phyloP scores from a whole-genome alignment of 2,329 filamentous ascomycete species.

The Colletotrichum ledebouriae region DNA sequence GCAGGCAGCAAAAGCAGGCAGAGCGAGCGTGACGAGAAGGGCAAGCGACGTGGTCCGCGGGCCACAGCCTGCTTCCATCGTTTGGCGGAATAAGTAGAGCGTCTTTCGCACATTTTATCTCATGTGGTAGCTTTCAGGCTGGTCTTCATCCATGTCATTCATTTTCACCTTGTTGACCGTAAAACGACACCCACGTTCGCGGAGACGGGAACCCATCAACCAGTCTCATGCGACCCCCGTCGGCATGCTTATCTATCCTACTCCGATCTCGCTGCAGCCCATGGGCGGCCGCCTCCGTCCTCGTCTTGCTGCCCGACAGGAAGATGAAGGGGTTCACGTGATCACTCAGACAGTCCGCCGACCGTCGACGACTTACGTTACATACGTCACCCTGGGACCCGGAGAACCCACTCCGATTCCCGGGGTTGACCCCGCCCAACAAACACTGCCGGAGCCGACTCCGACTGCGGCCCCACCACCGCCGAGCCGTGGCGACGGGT shows the following conservation, averaged over 20 bases:
- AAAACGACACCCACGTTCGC: no score
- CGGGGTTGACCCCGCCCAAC: constrained; percentile 40
- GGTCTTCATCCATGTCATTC: background rate
- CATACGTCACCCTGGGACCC: constrained; percentile 51
- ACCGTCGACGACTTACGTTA: constrained; percentile 53
- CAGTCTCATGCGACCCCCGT: constrained; percentile 26
- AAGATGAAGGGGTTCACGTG: constrained; percentile 31
- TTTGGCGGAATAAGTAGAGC: constrained; percentile 15
- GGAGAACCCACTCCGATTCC: constrained; percentile 30
- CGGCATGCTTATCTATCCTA: constrained; percentile 34
- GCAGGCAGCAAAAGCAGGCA: constrained; percentile 16
- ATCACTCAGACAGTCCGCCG: constrained; percentile 55
- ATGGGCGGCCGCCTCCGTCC: constrained; percentile 10
- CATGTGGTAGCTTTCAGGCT: background rate
- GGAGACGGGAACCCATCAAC: background rate
- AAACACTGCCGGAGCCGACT: constrained; percentile 31
- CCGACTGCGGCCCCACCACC: constrained; percentile 31
- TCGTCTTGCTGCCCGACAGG: constrained; percentile 27
- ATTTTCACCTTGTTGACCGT: background rate
- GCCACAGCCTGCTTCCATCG: constrained; percentile 32
- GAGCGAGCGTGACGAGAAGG: constrained; percentile 11
- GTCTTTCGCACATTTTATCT: constrained; percentile 27
- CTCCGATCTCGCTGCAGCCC: constrained; percentile 33
- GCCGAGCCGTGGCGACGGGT: constrained; percentile 39
- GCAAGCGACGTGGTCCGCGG: background rate